These are phyloP conservation scores for Cyclotella atomus DNA, from an alignment of 108 stramenopile genomes.

Conservation along the genomic window DNA sequence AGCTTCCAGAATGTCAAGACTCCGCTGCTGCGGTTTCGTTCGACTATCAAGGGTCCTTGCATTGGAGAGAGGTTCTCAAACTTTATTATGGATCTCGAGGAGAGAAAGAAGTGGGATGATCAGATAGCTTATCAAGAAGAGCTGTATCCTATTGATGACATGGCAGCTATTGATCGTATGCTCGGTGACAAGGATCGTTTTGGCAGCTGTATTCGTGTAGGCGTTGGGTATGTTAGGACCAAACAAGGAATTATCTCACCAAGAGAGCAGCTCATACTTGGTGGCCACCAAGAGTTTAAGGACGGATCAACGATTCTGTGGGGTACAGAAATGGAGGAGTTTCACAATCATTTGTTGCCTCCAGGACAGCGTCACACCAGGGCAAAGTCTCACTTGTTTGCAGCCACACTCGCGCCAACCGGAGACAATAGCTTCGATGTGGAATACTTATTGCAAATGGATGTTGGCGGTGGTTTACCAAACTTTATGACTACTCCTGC, in stretches of 20 bases:
- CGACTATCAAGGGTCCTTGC: constrained; percentile 42
- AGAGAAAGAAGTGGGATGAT: constrained; percentile 54
- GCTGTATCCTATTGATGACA: constrained; percentile 47
- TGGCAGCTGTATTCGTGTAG: constrained; percentile 43
- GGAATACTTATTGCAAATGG: constrained; percentile 53
- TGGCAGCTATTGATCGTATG: constrained; percentile 24
- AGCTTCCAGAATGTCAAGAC: constrained; percentile 48
- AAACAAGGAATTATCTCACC: constrained; percentile 47
- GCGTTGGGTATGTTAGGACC: constrained; percentile 49
- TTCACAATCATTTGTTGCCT: constrained; percentile 49
- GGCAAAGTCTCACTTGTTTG: constrained; percentile 51
- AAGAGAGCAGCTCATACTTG: constrained; percentile 49
- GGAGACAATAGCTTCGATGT: constrained; percentile 42
- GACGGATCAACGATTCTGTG: constrained; percentile 49
- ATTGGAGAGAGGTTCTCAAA: constrained; percentile 44
- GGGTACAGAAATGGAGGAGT: constrained; percentile 59
- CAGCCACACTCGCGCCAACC: constrained; percentile 47
- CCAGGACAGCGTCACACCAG: constrained; percentile 45
- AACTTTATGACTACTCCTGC: constrained; percentile 53
- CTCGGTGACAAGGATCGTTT: constrained; percentile 30
- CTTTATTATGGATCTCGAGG: constrained; percentile 52
- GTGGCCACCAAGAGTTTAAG: constrained; percentile 47
- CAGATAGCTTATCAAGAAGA: constrained; percentile 46
- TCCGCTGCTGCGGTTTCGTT: constrained; percentile 52
- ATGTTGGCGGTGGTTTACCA: constrained; percentile 47